Evolutionary conservation across 1,284 basidiomycete genomes (phyloP).

Genomic region (Microbotryum lychnidis-dioicae): DNA sequence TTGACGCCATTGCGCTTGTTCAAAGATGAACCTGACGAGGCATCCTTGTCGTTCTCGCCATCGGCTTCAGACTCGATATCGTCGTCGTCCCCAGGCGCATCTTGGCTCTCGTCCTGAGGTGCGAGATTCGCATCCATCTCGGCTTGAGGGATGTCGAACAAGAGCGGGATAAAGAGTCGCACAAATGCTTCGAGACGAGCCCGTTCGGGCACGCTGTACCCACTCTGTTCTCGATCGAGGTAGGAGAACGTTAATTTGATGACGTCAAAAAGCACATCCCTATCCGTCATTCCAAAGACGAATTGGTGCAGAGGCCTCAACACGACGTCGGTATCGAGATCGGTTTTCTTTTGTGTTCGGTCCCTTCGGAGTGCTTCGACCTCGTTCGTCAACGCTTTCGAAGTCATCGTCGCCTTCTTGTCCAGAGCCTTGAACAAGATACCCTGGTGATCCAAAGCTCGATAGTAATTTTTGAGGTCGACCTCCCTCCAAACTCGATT

Average conservation of each 20-base stretch:
- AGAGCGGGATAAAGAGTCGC: constrained; percentile 69
- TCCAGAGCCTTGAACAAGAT: constrained; percentile 90
- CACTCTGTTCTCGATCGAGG: constrained; percentile 61
- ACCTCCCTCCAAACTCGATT: constrained; percentile 95
- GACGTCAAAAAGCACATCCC: constrained; percentile 72
- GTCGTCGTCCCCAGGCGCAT: constrained; percentile 32
- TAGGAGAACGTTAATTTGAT: constrained; percentile 86
- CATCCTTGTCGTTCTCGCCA: constrained; percentile 43
- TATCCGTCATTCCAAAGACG: constrained; percentile 70
- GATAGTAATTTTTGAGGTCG: constrained; percentile 28
- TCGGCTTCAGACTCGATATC: constrained; percentile 36
- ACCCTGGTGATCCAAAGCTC: constrained; percentile 70
- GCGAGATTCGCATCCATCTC: constrained; percentile 60
- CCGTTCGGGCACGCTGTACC: constrained; percentile 66
- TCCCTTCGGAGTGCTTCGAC: constrained; percentile 70
- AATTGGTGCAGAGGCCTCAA: constrained; percentile 55
- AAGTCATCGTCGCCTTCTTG: constrained; percentile 69
- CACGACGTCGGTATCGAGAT: constrained; percentile 6
- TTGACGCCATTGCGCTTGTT: background rate
- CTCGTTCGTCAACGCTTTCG: constrained; percentile 79
- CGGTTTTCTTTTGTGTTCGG: constrained; percentile 57
- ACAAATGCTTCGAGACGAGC: constrained; percentile 77
- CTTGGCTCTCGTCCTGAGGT: constrained; percentile 43
- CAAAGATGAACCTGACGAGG: constrained; percentile 6
- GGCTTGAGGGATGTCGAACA: constrained; percentile 66